Percentiles rank a stretch among this genome's conserved stretches.
Conservation (phyloP, 2,329 filamentous ascomycete genomes). For the Pseudocercospora fuligena region DNA sequence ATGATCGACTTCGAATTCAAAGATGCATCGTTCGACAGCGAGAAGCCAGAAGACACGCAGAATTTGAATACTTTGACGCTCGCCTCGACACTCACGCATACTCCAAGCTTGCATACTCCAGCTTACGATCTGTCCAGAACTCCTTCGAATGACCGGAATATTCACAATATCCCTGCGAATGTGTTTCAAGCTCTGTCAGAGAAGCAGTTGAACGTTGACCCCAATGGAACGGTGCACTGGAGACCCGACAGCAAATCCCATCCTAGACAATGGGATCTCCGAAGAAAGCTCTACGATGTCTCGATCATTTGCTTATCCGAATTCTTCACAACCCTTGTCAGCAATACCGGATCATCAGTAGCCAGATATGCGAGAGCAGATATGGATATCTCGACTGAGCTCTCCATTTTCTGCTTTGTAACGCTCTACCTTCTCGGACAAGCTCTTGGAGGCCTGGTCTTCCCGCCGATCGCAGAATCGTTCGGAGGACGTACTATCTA, state of each 20-base stretch:
- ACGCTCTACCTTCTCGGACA: slow-evolving; percentile 27
- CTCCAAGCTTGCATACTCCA: not conserved
- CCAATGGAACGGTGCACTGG: slow-evolving; percentile 8
- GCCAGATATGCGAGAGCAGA: slow-evolving; percentile 5
- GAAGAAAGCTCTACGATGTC: slow-evolving; percentile 23
- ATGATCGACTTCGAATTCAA: not conserved
- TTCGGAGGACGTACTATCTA: slow-evolving; percentile 46
- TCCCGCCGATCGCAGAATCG: slow-evolving; percentile 46
- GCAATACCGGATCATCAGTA: slow-evolving; percentile 22
- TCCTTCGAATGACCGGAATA: not conserved
- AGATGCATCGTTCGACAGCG: not conserved
- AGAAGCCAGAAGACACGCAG: not conserved
- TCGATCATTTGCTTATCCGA: slow-evolving; percentile 25
- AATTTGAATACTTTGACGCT: not conserved
- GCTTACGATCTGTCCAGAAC: not conserved
- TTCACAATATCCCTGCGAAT: not conserved
- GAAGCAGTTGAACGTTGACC: not conserved
- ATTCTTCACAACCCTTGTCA: slow-evolving; percentile 24
- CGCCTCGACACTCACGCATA: not conserved
- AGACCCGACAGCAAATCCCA: slow-evolving; percentile 9
- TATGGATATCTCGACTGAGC: not conserved
- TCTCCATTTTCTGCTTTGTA: slow-evolving; percentile 12
- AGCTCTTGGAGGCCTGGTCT: slow-evolving; percentile 45
- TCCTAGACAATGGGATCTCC: slow-evolving; percentile 24
- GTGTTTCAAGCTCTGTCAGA: not conserved